Evolutionary conservation across 2,329 filamentous ascomycete genomes (phyloP).

Genomic region (Penicillium sp.): DNA sequence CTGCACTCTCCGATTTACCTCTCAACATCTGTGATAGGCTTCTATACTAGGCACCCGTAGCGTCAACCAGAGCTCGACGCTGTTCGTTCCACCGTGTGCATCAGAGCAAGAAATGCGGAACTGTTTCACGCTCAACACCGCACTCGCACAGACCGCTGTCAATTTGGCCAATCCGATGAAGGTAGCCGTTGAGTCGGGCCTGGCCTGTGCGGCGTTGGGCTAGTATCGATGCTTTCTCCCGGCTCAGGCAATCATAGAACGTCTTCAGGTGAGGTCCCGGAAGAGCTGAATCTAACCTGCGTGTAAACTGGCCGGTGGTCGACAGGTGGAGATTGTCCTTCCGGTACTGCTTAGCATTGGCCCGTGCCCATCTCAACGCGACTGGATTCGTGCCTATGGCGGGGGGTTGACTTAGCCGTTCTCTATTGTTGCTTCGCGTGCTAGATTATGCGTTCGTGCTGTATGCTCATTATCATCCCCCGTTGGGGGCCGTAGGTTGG

Average conservation of each 20-base stretch:
- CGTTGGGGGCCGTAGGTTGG: no score
- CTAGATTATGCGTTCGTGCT: no score
- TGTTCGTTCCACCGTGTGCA: conserved; percentile 3
- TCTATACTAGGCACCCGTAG: neutral
- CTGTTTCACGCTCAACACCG: conserved; percentile 1
- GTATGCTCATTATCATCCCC: no score
- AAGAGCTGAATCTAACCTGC: conserved; percentile 2
- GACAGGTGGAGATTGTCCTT: neutral
- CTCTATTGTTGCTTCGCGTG: no score
- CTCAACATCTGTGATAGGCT: conserved; percentile 1
- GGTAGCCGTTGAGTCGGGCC: conserved; percentile 1
- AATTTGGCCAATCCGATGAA: neutral
- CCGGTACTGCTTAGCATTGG: neutral
- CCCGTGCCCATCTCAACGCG: conserved; percentile 1
- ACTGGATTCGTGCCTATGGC: neutral
- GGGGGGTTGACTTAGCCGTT: neutral
- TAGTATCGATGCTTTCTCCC: conserved; percentile 3
- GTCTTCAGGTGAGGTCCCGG: conserved; percentile 1
- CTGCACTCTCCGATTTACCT: neutral
- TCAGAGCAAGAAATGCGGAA: conserved; percentile 1
- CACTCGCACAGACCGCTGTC: neutral
- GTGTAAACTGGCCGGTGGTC: conserved; percentile 1
- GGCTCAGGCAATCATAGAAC: conserved; percentile 1
- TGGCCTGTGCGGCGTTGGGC: conserved; percentile 1
- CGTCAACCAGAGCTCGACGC: neutral